phyloP scores from a whole-genome alignment of 2,329 filamentous ascomycete genomes.

The Aurifilum marmelostoma region DNA sequence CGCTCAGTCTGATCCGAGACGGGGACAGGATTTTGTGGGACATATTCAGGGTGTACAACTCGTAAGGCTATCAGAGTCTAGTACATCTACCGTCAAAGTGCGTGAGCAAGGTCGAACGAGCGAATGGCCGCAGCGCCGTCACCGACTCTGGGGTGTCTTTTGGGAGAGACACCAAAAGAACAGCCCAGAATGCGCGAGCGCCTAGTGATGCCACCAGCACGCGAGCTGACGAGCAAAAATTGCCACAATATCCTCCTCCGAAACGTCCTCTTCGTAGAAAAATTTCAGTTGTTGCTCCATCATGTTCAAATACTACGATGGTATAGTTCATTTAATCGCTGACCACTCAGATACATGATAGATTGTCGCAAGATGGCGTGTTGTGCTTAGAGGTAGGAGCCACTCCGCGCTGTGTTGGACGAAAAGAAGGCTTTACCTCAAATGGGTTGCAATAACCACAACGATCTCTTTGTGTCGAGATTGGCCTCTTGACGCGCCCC shows the following conservation, averaged over 20 bases:
- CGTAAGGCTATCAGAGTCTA: no score
- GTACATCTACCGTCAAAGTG: background rate
- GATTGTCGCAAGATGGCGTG: no score
- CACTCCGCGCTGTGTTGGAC: conserved; percentile 4
- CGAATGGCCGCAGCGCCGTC: background rate
- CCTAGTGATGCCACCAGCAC: background rate
- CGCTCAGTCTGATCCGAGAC: background rate
- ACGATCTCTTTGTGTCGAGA: background rate
- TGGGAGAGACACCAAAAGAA: no score
- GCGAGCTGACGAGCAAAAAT: background rate
- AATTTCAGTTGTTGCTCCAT: background rate
- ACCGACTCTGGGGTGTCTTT: no score
- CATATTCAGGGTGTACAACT: background rate
- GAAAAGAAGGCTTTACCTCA: background rate
- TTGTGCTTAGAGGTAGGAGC: no score
- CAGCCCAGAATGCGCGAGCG: no score
- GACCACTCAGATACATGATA: no score
- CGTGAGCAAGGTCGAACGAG: background rate
- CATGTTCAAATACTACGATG: background rate
- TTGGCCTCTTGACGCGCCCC: background rate
- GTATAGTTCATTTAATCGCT: no score
- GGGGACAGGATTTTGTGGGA: background rate
- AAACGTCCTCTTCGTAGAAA: background rate
- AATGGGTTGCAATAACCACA: conserved; percentile 12
- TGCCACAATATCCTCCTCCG: background rate